These are phyloP conservation scores for Linaria vulgaris DNA, from an alignment of 257 asterid genomes.

Conservation along the genomic window DNA sequence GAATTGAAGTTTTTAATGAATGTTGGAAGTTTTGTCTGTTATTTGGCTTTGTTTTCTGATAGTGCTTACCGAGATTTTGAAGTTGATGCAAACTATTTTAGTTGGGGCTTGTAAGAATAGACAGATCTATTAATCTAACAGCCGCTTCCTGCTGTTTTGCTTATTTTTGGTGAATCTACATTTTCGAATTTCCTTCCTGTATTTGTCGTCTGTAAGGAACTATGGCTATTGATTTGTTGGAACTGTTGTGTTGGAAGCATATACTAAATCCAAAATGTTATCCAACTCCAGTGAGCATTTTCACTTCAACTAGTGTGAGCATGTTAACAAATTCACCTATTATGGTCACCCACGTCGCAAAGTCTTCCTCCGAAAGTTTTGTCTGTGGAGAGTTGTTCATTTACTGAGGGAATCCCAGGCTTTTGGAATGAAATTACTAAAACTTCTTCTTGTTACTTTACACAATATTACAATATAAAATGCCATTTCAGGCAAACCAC, in stretches of 20 bases:
- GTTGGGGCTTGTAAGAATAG: neutral
- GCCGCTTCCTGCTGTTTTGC: neutral
- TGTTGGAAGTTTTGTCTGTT: conserved; percentile 15
- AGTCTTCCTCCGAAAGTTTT: too few relatives aligned
- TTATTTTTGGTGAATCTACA: too few relatives aligned
- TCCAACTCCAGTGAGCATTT: too few relatives aligned
- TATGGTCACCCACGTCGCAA: too few relatives aligned
- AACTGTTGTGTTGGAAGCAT: neutral
- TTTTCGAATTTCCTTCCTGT: neutral
- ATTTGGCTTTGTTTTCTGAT: conserved; percentile 16
- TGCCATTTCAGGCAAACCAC: conserved; percentile 1
- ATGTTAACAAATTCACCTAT: neutral
- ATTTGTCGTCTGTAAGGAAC: conserved; percentile 2
- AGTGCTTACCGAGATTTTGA: neutral
- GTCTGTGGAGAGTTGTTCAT: too few relatives aligned
- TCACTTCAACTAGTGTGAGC: neutral
- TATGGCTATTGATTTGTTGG: neutral
- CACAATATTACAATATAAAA: conserved; percentile 3
- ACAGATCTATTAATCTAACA: neutral
- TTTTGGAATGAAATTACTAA: too few relatives aligned
- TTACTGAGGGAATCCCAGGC: neutral
- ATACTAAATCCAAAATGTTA: neutral
- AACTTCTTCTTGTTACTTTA: too few relatives aligned
- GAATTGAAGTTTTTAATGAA: conserved; percentile 23
- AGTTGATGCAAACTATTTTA: conserved; percentile 8